Base-by-base conservation (phyloP, 805 yeast genomes). In the Wickerhamiella kazuoi region DNA sequence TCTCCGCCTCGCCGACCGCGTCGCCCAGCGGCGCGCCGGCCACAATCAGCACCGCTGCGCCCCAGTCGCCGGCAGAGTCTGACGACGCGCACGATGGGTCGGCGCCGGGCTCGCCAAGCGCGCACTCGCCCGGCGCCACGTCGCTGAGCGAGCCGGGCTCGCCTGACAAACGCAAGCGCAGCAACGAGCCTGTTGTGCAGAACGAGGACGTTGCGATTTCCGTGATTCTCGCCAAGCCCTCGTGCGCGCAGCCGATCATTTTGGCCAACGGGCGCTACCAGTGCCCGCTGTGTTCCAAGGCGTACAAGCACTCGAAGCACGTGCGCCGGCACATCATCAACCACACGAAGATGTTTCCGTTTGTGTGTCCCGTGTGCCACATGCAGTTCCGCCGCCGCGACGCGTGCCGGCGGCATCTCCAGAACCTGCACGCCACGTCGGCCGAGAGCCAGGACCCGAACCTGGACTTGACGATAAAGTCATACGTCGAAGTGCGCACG, bases 251-350 rank as follows among this genome's bases (percentile, higher is more conserved):
- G 16, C 49, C 49, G 3, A 29, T 41, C 5, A 26, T 20, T 15
- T 34, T 41, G 17, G 32, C 35, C 7, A 37, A 41, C 26, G 48
- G 46, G 3, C 41, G 50, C 8, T 45, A 19, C 24, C 40, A 38
- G 39, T 46, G 50, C 21, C 46, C 50, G 14, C 30, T 37, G 28
- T 46, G 50, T 21, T 38, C 41, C 14, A 38, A 39, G 18, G 39
- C 41, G 21, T 46, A 42, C 46, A 46, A 46, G 39, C 40, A 46
- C 21, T 42, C 46, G 13, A 46, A 45, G 39, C 50, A 44, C 20
- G 50, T 46, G 7, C 43, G 46, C 16, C 29, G 50, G 15, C 50
- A 46, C 36, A 45, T 40, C 16, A 36, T 44, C 30, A 45, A 41
- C 38, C 50, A 46, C 34, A 39, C 41, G 11, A 29, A 35, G 21